These are phyloP conservation scores for Verticillium longisporum DNA, from an alignment of 2,329 filamentous ascomycete species.

Conservation along the genomic window DNA sequence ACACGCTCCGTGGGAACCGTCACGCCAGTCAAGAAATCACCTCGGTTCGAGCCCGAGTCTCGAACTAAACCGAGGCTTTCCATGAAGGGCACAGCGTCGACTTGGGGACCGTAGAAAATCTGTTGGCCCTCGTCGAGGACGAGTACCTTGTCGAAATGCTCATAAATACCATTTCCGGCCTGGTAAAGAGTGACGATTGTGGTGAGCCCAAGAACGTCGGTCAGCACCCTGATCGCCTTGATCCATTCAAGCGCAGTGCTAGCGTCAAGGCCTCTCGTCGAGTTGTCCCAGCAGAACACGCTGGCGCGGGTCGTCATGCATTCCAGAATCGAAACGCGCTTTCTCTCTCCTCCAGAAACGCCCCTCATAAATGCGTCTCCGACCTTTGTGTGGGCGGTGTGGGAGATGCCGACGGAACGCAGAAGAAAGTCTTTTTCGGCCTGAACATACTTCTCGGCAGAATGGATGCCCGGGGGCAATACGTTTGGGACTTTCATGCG, in stretches of 20 bases:
- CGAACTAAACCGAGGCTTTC: slow-evolving; percentile 56
- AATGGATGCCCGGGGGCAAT: slow-evolving; percentile 34
- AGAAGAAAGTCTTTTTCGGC: slow-evolving; percentile 48
- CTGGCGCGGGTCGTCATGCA: slow-evolving; percentile 49
- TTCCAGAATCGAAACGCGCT: slow-evolving; percentile 64
- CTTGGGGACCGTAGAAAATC: slow-evolving; percentile 57
- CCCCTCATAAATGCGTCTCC: slow-evolving; percentile 61
- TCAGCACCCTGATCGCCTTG: slow-evolving; percentile 54
- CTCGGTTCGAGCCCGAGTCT: slow-evolving; percentile 44
- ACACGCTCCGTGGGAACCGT: slow-evolving; percentile 57
- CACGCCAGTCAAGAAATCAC: slow-evolving; percentile 62
- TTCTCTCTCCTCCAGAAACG: slow-evolving; percentile 63
- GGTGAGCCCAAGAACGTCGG: slow-evolving; percentile 54
- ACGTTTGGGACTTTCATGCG: slow-evolving; percentile 48
- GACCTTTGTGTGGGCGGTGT: slow-evolving; percentile 59
- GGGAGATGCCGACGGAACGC: slow-evolving; percentile 47
- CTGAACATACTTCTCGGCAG: slow-evolving; percentile 34
- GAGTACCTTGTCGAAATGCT: slow-evolving; percentile 68
- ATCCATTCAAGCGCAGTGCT: slow-evolving; percentile 56
- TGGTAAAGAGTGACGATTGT: slow-evolving; percentile 67
- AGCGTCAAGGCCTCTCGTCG: slow-evolving; percentile 58
- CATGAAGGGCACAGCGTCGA: slow-evolving; percentile 60
- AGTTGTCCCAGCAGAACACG: slow-evolving; percentile 63
- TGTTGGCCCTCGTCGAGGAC: slow-evolving; percentile 64
- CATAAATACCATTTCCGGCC: slow-evolving; percentile 58